A percentile compares a stretch with the other conserved stretches of the same genome.
phyloP scores from a whole-genome alignment of 164 flowering plant genomes.

The Malania oleifera region DNA sequence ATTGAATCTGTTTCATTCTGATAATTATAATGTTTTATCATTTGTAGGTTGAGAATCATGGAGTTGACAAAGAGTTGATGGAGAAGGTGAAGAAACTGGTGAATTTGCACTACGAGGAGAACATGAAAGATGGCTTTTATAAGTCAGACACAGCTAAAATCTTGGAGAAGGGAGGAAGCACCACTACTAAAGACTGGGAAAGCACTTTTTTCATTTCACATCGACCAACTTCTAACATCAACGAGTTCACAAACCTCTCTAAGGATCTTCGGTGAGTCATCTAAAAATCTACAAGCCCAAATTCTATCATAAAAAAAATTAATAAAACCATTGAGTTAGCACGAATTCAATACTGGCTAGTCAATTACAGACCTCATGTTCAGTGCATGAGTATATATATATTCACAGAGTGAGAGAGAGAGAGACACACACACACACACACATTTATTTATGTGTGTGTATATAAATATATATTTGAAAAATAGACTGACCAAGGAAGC shows the following conservation, averaged over 20 bases:
- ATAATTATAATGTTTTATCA: not conserved
- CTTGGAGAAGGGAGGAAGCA: conserved; percentile 19
- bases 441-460: too few relatives aligned
- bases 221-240: conserved; percentile 50
- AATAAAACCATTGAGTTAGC: too few relatives aligned
- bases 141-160: conserved; percentile 42
- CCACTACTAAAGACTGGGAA: conserved; percentile 43
- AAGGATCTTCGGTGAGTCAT: conserved; percentile 49
- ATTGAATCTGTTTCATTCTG: not conserved
- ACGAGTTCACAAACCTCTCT: conserved; percentile 31
- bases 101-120: conserved; percentile 54
- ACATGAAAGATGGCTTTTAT: conserved; percentile 46
- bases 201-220: conserved; percentile 61
- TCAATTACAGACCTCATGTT: too few relatives aligned
- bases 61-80: conserved; percentile 49
- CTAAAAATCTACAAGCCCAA: not conserved
- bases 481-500: conserved; percentile 4
- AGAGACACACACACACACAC: too few relatives aligned
- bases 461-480: too few relatives aligned
- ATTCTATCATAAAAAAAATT: not conserved
- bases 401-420: too few relatives aligned
- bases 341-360: too few relatives aligned
- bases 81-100: conserved; percentile 54
- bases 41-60: conserved; percentile 69
- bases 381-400: too few relatives aligned